Base-by-base conservation (phyloP, 495 filamentous ascomycete genomes). In the Tetracladium marchalianum region DNA sequence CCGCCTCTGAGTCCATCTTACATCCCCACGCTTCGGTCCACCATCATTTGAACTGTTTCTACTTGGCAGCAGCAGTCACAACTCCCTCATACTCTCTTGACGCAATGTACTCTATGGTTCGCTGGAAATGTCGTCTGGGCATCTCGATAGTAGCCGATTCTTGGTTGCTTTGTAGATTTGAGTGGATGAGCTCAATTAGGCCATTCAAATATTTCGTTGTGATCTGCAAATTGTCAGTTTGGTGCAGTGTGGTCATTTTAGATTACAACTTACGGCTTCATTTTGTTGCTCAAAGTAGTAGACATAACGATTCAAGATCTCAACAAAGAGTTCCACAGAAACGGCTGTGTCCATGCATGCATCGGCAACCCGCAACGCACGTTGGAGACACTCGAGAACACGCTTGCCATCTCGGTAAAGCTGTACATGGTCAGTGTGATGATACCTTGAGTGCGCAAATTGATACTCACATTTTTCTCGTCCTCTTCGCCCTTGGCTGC, bases 201-300 rank as follows among this genome's bases (percentile, higher is more conserved):
- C 92, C 92, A 59, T 98, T 98, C 41, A 98, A 75, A 60, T 97
- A 98, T 66, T 96, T 98, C 11, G 85, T 95, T 2, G 92, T 97
- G 31, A 98, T 85, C 84, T 89, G 11, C 15, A 38, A 44, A 66
- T 54, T 61, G 49, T 44, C 37, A 43, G 31, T 34, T 4, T 36
- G 7, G 12, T 43, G 17, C 9, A 10, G 12, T 17, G 3, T 37
- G 35, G 35, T 37, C 22, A 27, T 27, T 27, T 27, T 18, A 16
- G 19, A 22, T 31, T 27, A 31, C 36, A 19, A 63, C 82, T 65
- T 67, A 87, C 90, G 38, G 87, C 90, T 66, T 98, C 92, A 65
- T 98, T 98, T 66, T 94, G 88, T 57, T 97, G 88, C 65, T 98
- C 92, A 66, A 95, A 98, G 65, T 96, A 97, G 63, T 98, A 98